A percentile compares a stretch with the other conserved stretches of the same genome.
phyloP scores from a whole-genome alignment of 441 rosid genomes.

The Mallotus repandus region DNA sequence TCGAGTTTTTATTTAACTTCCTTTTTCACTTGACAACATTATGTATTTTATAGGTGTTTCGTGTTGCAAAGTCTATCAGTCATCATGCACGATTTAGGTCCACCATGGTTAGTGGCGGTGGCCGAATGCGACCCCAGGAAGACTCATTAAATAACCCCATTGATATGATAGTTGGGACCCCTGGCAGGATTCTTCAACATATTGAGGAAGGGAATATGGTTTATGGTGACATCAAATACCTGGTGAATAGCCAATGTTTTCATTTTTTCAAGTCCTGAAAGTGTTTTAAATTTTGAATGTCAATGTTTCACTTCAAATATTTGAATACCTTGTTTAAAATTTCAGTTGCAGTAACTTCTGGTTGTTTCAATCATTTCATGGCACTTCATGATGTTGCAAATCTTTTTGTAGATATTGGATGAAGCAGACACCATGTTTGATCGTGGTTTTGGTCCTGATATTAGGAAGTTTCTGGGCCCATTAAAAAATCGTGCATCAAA shows the following conservation, averaged over 20 bases:
- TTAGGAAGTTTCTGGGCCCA: conserved; percentile 80
- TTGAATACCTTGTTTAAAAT: not conserved
- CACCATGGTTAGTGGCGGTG: conserved; percentile 90
- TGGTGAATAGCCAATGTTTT: conserved; percentile 49
- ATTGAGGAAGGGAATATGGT: conserved; percentile 89
- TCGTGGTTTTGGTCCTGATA: conserved; percentile 95
- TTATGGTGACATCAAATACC: conserved; percentile 83
- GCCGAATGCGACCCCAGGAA: conserved; percentile 80
- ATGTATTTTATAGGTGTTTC: conserved; percentile 59
- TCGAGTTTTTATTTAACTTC: not conserved
- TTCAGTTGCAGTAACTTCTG: not conserved
- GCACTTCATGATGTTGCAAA: conserved; percentile 16
- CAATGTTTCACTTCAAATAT: not conserved
- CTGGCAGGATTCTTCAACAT: conserved; percentile 95
- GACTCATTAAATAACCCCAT: conserved; percentile 75
- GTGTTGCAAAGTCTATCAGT: conserved; percentile 83
- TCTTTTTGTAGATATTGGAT: conserved; percentile 70
- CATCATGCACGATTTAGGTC: conserved; percentile 90
- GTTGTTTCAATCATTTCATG: conserved; percentile 12
- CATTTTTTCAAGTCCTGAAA: not conserved
- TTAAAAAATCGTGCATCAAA: conserved; percentile 69
- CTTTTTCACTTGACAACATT: conserved; percentile 13
- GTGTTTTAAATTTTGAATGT: not conserved
- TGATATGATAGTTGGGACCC: conserved; percentile 95
- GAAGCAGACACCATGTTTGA: conserved; percentile 99